A percentile compares a stretch with the other conserved stretches of the same genome.
Conservation (phyloP, 257 asterid genomes). For the Penstemon davidsonii region DNA sequence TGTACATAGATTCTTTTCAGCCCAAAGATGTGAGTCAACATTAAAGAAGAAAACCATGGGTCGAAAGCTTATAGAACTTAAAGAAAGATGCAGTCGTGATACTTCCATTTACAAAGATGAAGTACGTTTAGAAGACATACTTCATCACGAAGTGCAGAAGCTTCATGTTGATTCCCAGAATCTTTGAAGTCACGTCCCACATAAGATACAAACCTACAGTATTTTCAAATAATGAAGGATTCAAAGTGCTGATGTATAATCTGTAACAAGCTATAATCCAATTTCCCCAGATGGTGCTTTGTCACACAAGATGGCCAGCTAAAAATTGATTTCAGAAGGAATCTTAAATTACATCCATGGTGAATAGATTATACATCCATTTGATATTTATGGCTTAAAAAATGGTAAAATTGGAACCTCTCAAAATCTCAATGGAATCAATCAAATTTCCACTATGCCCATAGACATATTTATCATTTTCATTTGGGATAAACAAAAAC, state of each 20-base stretch:
- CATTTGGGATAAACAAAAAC: not conserved
- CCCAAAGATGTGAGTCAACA: constrained; percentile 20
- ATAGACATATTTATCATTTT: not conserved
- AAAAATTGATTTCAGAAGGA: not conserved
- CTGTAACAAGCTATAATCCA: not conserved
- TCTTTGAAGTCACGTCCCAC: constrained; percentile 66
- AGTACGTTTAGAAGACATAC: constrained; percentile 44
- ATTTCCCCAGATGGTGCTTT: not conserved
- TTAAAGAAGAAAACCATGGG: constrained; percentile 7
- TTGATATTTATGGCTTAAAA: not conserved
- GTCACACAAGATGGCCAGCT: not conserved
- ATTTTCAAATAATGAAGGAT: constrained; percentile 30
- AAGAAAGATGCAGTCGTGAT: constrained; percentile 12
- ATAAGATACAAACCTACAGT: constrained; percentile 68
- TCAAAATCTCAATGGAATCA: no score
- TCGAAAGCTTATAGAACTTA: constrained; percentile 23
- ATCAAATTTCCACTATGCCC: not conserved
- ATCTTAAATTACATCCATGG: not conserved
- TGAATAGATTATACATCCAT: not conserved
- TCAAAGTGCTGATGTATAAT: not conserved
- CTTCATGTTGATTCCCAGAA: constrained; percentile 74
- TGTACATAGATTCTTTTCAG: constrained; percentile 9
- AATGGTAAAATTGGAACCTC: not conserved
- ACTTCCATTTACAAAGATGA: constrained; percentile 23
- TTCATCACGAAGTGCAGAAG: constrained; percentile 96